Conservation (phyloP, 1,284 basidiomycete species). For the Abortiporus biennis region DNA sequence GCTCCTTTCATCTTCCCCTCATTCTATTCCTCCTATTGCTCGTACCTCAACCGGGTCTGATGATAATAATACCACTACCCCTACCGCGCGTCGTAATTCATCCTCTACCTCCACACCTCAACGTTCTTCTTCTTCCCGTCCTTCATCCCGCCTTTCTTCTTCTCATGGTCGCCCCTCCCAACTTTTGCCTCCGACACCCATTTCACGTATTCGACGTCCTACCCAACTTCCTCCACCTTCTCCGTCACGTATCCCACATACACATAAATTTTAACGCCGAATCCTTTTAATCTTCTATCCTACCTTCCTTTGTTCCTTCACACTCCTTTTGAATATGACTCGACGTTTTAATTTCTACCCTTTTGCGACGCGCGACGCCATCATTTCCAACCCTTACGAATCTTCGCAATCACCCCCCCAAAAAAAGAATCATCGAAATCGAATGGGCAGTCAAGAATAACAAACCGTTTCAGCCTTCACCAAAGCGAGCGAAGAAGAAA, state of each 20-base stretch:
- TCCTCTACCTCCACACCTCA: slow-evolving; percentile 8
- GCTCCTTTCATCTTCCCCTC: too few species aligned
- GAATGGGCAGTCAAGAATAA: slow-evolving; percentile 64
- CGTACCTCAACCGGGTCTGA: too few species aligned
- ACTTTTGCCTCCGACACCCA: slow-evolving; percentile 10
- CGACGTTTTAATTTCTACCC: too few species aligned
- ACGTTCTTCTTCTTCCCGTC: not conserved
- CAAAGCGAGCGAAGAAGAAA: too few species aligned
- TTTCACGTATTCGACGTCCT: not conserved
- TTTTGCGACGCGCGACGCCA: too few species aligned
- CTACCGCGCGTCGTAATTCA: slow-evolving; percentile 13
- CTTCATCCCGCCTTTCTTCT: not conserved
- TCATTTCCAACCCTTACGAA: too few species aligned
- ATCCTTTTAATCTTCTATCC: slow-evolving; percentile 2
- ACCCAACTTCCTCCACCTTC: too few species aligned
- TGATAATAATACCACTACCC: not conserved
- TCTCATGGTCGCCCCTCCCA: slow-evolving; percentile 1
- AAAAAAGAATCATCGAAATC: slow-evolving; percentile 74
- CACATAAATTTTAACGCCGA: slow-evolving; percentile 3
- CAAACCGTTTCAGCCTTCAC: slow-evolving; percentile 53
- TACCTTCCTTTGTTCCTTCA: too few species aligned
- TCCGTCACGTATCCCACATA: too few species aligned
- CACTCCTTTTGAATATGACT: too few species aligned
- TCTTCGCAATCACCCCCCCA: too few species aligned
- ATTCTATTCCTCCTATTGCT: slow-evolving; percentile 10